Evolutionary conservation across 805 yeast species (phyloP).

Genomic region (Zygoascus bituminiphila): DNA sequence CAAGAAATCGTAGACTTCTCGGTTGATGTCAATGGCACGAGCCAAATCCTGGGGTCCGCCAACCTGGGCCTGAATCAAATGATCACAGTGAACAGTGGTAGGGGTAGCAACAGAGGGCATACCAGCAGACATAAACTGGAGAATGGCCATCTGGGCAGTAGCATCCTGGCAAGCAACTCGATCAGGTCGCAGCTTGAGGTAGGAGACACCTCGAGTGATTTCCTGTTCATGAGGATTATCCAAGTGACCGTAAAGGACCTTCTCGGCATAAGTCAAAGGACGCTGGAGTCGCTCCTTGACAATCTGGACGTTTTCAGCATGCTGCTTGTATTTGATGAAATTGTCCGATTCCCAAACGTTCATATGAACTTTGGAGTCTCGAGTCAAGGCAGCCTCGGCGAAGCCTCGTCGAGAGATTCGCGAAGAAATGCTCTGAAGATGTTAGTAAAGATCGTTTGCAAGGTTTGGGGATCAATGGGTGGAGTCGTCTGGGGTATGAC

Average conservation of each 20-base stretch:
- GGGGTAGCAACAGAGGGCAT: conserved; percentile 87
- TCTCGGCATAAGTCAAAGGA: conserved; percentile 93
- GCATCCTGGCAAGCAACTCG: conserved; percentile 99
- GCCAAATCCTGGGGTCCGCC: conserved; percentile 82
- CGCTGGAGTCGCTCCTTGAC: conserved; percentile 74
- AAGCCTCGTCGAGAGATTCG: conserved; percentile 12
- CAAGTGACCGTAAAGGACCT: conserved; percentile 88
- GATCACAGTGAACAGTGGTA: conserved; percentile 96
- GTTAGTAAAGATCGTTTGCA: not conserved
- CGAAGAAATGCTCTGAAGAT: conserved; percentile 3
- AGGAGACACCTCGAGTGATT: conserved; percentile 77
- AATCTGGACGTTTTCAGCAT: conserved; percentile 78
- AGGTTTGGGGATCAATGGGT: not conserved
- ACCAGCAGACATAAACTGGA: conserved; percentile 95
- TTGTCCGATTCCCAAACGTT: conserved; percentile 56
- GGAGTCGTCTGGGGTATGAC: too few relatives aligned
- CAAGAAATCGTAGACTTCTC: conserved; percentile 90
- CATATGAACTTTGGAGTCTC: conserved; percentile 70
- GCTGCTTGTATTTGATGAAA: conserved; percentile 85
- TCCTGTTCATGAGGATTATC: conserved; percentile 86
- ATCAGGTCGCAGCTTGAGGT: conserved; percentile 91
- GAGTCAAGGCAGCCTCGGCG: conserved; percentile 29
- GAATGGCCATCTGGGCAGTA: conserved; percentile 95
- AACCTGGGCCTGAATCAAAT: conserved; percentile 88
- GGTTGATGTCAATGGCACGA: conserved; percentile 79